A percentile compares a stretch with the other conserved stretches of the same genome.
phyloP scores from a whole-genome alignment of 2,329 filamentous ascomycete genomes.

The Trichophyton equinum region DNA sequence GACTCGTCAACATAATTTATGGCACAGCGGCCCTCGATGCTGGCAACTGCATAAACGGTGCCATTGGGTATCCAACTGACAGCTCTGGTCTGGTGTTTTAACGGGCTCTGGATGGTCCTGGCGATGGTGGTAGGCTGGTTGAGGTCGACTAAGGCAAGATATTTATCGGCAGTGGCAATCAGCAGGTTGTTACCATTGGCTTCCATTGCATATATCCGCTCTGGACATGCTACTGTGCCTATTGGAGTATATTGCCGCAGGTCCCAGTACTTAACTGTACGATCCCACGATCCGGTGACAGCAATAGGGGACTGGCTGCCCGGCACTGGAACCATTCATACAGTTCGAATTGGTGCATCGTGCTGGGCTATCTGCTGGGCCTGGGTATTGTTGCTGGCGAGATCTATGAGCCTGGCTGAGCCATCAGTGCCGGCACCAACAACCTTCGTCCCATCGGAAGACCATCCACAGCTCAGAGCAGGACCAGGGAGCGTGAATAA shows the following conservation, averaged over 20 bases:
- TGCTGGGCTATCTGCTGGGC: constrained; percentile 64
- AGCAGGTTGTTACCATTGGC: constrained; percentile 79
- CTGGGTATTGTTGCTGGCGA: constrained; percentile 45
- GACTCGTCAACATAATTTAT: constrained; percentile 98
- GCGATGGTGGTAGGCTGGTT: constrained; percentile 79
- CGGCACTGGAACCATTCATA: constrained; percentile 60
- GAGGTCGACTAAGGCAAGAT: constrained; percentile 89
- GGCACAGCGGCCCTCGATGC: constrained; percentile 90
- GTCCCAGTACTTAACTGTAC: constrained; percentile 46
- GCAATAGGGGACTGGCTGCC: constrained; percentile 51
- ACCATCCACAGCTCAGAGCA: constrained; percentile 75
- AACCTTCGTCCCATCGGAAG: constrained; percentile 79
- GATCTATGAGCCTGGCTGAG: constrained; percentile 73
- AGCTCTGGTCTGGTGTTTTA: constrained; percentile 95
- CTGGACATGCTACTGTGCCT: constrained; percentile 35
- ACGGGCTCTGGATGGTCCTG: constrained; percentile 86
- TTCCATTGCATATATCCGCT: constrained; percentile 71
- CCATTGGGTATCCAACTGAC: constrained; percentile 90
- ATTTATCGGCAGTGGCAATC: constrained; percentile 82
- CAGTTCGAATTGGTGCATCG: constrained; percentile 66
- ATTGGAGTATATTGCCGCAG: constrained; percentile 36
- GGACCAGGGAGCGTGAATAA: constrained; percentile 74
- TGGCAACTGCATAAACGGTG: constrained; percentile 83
- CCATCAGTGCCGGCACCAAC: constrained; percentile 84
- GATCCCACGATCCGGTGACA: constrained; percentile 65